These are phyloP conservation scores for Eimeria praecox DNA, from an alignment of 169 alveolate species.

Conservation along the genomic window DNA sequence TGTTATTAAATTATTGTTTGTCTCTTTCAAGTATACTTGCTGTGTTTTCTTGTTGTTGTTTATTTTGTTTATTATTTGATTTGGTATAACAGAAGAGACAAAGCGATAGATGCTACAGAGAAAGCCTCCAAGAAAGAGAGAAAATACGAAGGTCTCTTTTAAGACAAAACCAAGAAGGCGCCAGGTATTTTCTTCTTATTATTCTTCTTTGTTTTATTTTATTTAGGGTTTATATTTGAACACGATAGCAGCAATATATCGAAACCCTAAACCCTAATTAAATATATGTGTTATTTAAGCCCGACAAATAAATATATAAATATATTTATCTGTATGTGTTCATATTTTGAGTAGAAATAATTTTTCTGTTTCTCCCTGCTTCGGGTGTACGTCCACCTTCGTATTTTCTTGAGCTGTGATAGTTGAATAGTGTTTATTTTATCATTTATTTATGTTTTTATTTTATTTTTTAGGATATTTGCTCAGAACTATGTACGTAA, in stretches of 20 bases:
- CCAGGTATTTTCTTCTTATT: slow-evolving; percentile 80
- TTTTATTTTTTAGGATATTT: slow-evolving; percentile 72
- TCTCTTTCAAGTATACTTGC: background rate
- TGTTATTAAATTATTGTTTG: too few relatives aligned
- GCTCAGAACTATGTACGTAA: slow-evolving; percentile 91
- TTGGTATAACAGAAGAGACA: slow-evolving; percentile 40
- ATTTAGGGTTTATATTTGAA: too few relatives aligned
- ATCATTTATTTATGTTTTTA: background rate
- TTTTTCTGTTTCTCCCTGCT: too few relatives aligned
- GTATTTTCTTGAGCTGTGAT: too few relatives aligned
- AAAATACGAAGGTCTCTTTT: slow-evolving; percentile 85
- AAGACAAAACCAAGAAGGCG: slow-evolving; percentile 87
- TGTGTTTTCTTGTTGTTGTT: background rate
- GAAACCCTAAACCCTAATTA: background rate
- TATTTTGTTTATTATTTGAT: background rate
- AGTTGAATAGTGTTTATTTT: background rate
- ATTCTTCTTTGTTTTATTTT: too few relatives aligned
- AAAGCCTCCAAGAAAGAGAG: slow-evolving; percentile 81
- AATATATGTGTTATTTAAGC: background rate
- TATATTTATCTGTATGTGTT: too few relatives aligned
- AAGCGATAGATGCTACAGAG: slow-evolving; percentile 80
- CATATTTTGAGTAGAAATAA: background rate
- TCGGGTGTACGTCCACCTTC: background rate
- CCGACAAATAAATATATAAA: background rate
- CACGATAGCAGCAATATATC: too few relatives aligned